Conservation (phyloP, 1,284 basidiomycete genomes). For the Inonotus obliquus region DNA sequence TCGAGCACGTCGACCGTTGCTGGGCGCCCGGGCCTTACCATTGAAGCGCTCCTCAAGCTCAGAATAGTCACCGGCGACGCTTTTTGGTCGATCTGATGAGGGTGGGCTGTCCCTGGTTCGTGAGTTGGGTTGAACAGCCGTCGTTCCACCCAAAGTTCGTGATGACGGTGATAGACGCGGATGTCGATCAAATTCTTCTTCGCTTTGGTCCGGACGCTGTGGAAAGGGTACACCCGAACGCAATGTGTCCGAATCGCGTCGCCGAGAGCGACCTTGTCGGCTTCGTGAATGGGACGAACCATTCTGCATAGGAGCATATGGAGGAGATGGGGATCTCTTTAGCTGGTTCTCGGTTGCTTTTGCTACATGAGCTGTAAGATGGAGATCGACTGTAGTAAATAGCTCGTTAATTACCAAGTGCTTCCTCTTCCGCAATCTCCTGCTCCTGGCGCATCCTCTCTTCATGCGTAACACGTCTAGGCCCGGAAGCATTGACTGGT, state of each 20-base stretch:
- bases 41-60: conserved; percentile 21
- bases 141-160: conserved; percentile 13
- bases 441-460: conserved; percentile 46
- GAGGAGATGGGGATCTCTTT: conserved; percentile 54
- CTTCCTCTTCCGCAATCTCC: conserved; percentile 27
- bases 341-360: conserved; percentile 21
- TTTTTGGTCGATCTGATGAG: conserved; percentile 51
- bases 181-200: not conserved
- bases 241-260: conserved; percentile 71
- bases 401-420: conserved; percentile 24
- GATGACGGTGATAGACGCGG: conserved; percentile 19
- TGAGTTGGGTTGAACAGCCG: conserved; percentile 1
- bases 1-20: not conserved
- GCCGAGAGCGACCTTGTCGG: conserved; percentile 38
- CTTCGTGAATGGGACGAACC: conserved; percentile 29
- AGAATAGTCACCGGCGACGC: conserved; percentile 20
- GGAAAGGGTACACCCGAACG: conserved; percentile 36
- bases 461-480: conserved; percentile 47
- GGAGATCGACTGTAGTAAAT: not conserved
- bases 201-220: conserved; percentile 20
- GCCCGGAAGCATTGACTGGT: conserved; percentile 44
- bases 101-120: conserved; percentile 55
- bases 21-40: conserved; percentile 25
- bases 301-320: conserved; percentile 32
- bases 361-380: not conserved